These are phyloP conservation scores for Bruguiera gymnorhiza DNA, from an alignment of 345 rosid species.

Conservation along the genomic window DNA sequence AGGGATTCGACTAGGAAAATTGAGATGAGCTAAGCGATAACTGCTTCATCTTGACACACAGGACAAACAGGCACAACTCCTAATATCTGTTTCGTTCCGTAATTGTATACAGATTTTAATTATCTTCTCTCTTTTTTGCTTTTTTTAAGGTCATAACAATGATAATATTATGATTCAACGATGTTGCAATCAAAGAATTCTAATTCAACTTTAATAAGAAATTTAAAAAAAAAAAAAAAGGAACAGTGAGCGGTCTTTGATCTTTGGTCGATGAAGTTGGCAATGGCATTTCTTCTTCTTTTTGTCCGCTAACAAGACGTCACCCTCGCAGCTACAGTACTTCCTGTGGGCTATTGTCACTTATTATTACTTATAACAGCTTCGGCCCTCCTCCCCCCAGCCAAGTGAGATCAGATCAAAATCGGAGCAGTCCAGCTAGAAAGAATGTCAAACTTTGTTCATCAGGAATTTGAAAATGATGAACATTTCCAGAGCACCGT, in stretches of 20 bases:
- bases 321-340: neutral
- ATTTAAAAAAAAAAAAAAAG: too few relatives aligned
- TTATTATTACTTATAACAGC: constrained; percentile 14
- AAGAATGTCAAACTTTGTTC: constrained; percentile 43
- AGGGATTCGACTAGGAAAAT: neutral
- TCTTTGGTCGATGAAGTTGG: constrained; percentile 22
- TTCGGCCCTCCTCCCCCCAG: constrained; percentile 1
- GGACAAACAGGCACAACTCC: constrained; percentile 34
- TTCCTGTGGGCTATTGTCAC: constrained; percentile 11
- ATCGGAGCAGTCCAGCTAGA: too few relatives aligned
- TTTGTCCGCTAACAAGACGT: constrained; percentile 30
- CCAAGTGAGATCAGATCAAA: constrained; percentile 6
- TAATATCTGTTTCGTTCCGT: constrained; percentile 1
- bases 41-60: constrained; percentile 16
- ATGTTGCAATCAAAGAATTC: constrained; percentile 36
- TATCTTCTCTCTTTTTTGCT: constrained; percentile 1
- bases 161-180: constrained; percentile 5
- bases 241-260: constrained; percentile 20
- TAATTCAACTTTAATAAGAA: constrained; percentile 13
- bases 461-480: constrained; percentile 38
- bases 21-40: neutral
- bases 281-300: constrained; percentile 32
- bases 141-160: neutral
- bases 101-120: neutral
- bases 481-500: constrained; percentile 37